Base-by-base conservation (phyloP, 345 rosid genomes). In the Camelina sativa region DNA sequence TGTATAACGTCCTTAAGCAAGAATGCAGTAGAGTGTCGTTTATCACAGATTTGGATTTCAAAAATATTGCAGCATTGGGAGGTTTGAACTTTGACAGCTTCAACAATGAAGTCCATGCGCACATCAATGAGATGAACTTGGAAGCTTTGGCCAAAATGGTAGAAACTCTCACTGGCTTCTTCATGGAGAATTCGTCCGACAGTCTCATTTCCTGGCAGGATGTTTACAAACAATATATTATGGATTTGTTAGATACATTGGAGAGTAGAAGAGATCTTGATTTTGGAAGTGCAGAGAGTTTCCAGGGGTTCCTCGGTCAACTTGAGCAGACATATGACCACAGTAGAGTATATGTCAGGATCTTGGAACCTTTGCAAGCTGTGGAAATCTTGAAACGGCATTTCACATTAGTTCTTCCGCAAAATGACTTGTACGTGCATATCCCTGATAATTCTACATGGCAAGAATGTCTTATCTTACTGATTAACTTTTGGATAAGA, bases 111-210 rank as follows among this genome's bases (percentile, higher is more conserved):
- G 85, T 95, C 50, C 88, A 71, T 79, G 79, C 82, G 22, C 86
- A 86, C 50, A 75, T 85, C 59, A 77, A 85, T 64, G 92, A 90
- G 65, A 40, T 37, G 74, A 85, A 74, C 79, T 64, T 95, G 83
- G 94, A 92, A 77, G 89, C 91, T 77, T 85, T 95, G 85, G 93
- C 99, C 68, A 80, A 80, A 75, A 85, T 95, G 96, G 98, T 92
- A 22, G 79, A 81, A 80, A 79, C 71, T 20, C 72, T 90, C 71
- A 80, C 71, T 50, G 67, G 86, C 69, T 62, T 79, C 68, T 82
- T 71, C 78, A 37, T 72, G 35, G 84, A 80, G 65, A 69, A 81
- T 61, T 76, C 82, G 62, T 87, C 92, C 34, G 81, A 79, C 68
- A 87, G 80, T 72, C 86, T 88, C 57, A 85, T 89, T 30, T 67